These are phyloP conservation scores for Aspergillus thermomutatus DNA, from an alignment of 2,329 filamentous ascomycete species.

Conservation along the genomic window DNA sequence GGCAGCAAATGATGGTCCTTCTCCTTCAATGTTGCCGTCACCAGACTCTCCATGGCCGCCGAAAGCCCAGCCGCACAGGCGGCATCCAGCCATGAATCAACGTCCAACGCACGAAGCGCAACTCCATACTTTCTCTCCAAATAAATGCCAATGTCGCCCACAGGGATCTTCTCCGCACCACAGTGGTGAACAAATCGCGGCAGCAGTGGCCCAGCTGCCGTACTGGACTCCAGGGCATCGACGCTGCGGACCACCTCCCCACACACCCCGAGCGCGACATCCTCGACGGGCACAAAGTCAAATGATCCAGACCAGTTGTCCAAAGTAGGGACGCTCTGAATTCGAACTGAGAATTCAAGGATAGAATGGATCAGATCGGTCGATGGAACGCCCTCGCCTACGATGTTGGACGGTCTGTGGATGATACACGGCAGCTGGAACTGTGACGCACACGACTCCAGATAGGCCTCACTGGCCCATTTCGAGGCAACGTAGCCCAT, in stretches of 20 bases:
- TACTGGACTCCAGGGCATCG: no score
- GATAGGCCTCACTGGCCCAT: slow-evolving; percentile 4
- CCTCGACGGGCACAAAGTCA: background rate
- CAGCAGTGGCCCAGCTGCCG: no score
- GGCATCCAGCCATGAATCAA: no score
- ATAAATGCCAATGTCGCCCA: background rate
- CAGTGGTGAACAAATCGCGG: background rate
- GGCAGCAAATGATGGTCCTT: no score
- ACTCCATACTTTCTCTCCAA: background rate
- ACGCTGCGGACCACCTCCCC: background rate
- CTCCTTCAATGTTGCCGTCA: no score
- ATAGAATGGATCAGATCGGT: background rate
- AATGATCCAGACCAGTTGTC: background rate
- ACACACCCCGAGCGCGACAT: background rate
- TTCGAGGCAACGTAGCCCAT: background rate
- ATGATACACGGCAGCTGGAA: background rate
- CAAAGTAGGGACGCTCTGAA: background rate
- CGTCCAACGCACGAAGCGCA: no score
- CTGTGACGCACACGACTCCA: background rate
- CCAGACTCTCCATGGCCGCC: no score
- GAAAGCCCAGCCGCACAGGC: no score
- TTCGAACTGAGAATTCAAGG: background rate
- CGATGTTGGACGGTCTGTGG: background rate
- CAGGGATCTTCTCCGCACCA: background rate
- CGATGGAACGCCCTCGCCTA: background rate